phyloP scores from a whole-genome alignment of 1,284 basidiomycete species.

The Naganishia albida region DNA sequence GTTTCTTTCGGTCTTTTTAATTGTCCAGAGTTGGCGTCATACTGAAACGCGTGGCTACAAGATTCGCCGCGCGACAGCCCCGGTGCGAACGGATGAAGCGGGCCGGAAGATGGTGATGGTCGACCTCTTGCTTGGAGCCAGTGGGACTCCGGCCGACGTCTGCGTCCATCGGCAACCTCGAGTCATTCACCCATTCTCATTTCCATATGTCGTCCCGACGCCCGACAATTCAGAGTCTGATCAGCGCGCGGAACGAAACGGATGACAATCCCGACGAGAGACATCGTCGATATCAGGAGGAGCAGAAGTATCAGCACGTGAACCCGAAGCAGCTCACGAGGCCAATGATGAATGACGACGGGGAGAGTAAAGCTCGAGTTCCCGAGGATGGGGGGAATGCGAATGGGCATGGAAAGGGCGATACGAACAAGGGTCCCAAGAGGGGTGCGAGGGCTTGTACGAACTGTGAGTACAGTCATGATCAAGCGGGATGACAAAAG shows the following conservation, averaged over 20 bases:
- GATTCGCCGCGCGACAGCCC: too few relatives aligned
- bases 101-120: too few relatives aligned
- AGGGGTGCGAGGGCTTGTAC: constrained; percentile 52
- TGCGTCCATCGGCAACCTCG: too few relatives aligned
- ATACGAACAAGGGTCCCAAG: constrained; percentile 37
- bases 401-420: background rate
- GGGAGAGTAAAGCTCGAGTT: background rate
- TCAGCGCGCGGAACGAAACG: constrained; percentile 18
- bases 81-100: too few relatives aligned
- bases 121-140: too few relatives aligned
- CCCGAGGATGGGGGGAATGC: constrained; percentile 1
- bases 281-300: background rate
- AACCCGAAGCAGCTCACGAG: constrained; percentile 18
- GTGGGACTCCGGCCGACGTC: too few relatives aligned
- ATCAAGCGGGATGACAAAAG: background rate
- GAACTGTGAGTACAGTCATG: constrained; percentile 44
- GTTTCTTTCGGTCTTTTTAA: too few relatives aligned
- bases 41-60: too few relatives aligned
- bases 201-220: constrained; percentile 3
- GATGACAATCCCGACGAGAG: constrained; percentile 10
- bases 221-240: constrained; percentile 21
- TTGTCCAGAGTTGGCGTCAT: too few relatives aligned
- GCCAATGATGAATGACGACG: constrained; percentile 7
- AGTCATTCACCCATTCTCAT: background rate
- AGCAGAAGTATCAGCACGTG: constrained; percentile 13